Evolutionary conservation across 2,329 filamentous ascomycete genomes (phyloP).

Genomic region (Fusarium tricinctum): DNA sequence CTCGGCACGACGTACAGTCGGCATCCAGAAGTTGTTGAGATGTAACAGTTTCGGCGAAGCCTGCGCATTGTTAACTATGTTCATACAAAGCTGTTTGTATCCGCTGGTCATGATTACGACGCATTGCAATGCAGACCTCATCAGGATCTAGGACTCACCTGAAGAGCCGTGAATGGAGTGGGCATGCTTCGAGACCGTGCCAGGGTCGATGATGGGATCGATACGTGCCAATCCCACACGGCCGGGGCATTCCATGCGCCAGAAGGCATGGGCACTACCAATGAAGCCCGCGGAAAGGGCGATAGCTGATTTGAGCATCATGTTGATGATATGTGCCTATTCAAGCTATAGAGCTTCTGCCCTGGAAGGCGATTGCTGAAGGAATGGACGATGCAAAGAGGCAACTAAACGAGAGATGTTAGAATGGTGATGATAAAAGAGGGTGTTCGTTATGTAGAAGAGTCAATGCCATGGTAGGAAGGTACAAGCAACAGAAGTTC

Average conservation of each 20-base stretch:
- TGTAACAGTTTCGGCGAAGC: slow-evolving; percentile 71
- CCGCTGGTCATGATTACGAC: neutral
- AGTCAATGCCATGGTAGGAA: slow-evolving; percentile 5
- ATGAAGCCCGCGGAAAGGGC: slow-evolving; percentile 54
- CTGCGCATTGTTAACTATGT: slow-evolving; percentile 60
- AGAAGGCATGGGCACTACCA: slow-evolving; percentile 75
- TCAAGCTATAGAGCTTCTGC: slow-evolving; percentile 43
- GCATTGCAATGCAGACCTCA: neutral
- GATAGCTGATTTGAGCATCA: slow-evolving; percentile 55
- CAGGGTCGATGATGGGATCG: slow-evolving; percentile 80
- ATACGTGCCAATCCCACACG: slow-evolving; percentile 78
- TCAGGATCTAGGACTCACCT: slow-evolving; percentile 68
- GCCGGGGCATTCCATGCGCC: slow-evolving; percentile 88
- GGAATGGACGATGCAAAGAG: slow-evolving; percentile 55
- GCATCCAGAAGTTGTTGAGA: slow-evolving; percentile 70
- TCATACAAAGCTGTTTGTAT: no score
- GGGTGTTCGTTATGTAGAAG: slow-evolving; percentile 5
- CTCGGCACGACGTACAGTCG: slow-evolving; percentile 84
- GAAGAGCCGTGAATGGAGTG: slow-evolving; percentile 83
- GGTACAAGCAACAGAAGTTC: neutral
- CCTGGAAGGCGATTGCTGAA: slow-evolving; percentile 40
- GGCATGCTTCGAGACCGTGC: slow-evolving; percentile 72
- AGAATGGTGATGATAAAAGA: slow-evolving; percentile 22
- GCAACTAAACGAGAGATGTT: slow-evolving; percentile 50
- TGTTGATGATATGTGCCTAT: slow-evolving; percentile 39